These are phyloP conservation scores for Fusarium sp. DNA, from an alignment of 2,329 filamentous ascomycete genomes.

Conservation along the genomic window DNA sequence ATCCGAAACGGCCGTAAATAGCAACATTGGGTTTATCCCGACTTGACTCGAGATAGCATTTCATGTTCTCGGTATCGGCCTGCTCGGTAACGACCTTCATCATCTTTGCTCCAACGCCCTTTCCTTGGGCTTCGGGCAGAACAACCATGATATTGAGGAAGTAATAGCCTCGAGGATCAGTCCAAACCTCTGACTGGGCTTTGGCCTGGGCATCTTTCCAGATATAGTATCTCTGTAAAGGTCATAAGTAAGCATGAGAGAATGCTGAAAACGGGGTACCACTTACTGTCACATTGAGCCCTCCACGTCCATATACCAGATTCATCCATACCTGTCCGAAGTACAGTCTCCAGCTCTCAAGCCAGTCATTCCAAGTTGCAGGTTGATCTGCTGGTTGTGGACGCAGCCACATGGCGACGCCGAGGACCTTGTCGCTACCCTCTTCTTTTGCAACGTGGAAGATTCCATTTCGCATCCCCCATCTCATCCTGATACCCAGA, in stretches of 20 bases:
- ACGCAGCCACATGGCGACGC: conserved; percentile 78
- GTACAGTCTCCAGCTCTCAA: conserved; percentile 74
- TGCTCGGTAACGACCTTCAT: conserved; percentile 71
- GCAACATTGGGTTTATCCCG: conserved; percentile 74
- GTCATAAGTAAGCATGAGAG: not conserved
- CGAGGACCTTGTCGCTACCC: conserved; percentile 66
- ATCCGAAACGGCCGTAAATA: conserved; percentile 78
- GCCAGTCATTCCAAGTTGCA: conserved; percentile 70
- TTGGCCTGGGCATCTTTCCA: conserved; percentile 75
- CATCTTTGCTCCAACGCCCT: conserved; percentile 72
- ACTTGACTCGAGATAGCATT: conserved; percentile 78
- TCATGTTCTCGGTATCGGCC: conserved; percentile 72
- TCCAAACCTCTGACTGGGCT: conserved; percentile 72
- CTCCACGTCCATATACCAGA: conserved; percentile 74
- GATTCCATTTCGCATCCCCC: conserved; percentile 76
- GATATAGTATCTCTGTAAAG: conserved; percentile 70
- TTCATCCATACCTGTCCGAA: conserved; percentile 75
- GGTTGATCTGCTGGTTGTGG: conserved; percentile 61
- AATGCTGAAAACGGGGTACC: fast-evolving
- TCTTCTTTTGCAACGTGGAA: conserved; percentile 76
- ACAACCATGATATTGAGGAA: conserved; percentile 83
- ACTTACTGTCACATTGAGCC: conserved; percentile 68
- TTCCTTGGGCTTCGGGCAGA: conserved; percentile 71
- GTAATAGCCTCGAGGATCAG: conserved; percentile 74
- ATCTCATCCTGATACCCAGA: conserved; percentile 72